These are phyloP conservation scores for Colletotrichum eleusines DNA, from an alignment of 2,329 filamentous ascomycete genomes.

Conservation along the genomic window DNA sequence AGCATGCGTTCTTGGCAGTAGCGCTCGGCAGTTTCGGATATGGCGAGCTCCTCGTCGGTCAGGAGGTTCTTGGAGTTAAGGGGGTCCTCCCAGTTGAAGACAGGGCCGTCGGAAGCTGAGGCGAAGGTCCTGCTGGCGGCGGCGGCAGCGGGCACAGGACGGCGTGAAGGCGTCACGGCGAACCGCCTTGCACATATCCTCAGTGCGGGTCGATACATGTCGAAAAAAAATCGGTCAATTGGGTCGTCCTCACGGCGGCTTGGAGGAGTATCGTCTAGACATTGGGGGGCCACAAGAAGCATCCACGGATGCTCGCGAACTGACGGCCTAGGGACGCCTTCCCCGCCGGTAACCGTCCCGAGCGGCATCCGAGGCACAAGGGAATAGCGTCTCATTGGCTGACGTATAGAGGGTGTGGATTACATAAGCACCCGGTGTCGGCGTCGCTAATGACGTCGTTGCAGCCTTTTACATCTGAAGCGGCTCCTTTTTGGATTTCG, in stretches of 20 bases:
- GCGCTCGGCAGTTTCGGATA: slow-evolving; percentile 88
- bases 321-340: slow-evolving; percentile 10
- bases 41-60: slow-evolving; percentile 91
- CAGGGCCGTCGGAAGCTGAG: slow-evolving; percentile 49
- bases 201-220: slow-evolving; percentile 32
- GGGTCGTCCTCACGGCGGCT: slow-evolving; percentile 3
- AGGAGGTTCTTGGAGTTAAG: slow-evolving; percentile 79
- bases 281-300: slow-evolving; percentile 12
- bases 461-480: neutral
- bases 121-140: slow-evolving; percentile 50
- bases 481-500: neutral
- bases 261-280: slow-evolving; percentile 4
- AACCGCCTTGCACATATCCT: slow-evolving; percentile 34
- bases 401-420: neutral
- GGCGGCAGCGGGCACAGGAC: slow-evolving; percentile 23
- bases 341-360: slow-evolving; percentile 39
- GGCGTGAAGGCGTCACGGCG: slow-evolving; percentile 36
- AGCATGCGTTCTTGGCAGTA: slow-evolving; percentile 93
- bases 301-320: slow-evolving; percentile 4
- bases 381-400: slow-evolving; percentile 24
- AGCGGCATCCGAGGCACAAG: slow-evolving; percentile 37
- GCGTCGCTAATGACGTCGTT: slow-evolving; percentile 37
- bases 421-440: slow-evolving; percentile 36
- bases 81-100: slow-evolving; percentile 94
- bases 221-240: slow-evolving; percentile 9